Evolutionary conservation across 1,284 basidiomycete genomes (phyloP), one percentile per base, ranked within the genome.

Genomic region (Pseudozyma sp.): DNA sequence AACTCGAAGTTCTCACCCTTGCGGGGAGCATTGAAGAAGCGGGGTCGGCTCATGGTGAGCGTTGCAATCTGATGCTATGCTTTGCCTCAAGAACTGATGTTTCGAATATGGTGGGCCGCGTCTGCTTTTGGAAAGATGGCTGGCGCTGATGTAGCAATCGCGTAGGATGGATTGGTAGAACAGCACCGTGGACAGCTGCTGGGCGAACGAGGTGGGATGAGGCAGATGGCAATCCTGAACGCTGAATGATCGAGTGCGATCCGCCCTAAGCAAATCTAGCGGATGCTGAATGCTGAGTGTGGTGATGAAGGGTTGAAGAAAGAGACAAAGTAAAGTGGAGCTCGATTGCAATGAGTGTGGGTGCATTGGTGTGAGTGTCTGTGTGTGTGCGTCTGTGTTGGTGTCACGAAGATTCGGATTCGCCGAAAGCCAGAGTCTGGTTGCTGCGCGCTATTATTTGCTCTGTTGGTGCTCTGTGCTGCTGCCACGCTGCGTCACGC

Each of bases 1-100:
- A 83, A 56, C 63, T 83, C 82, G 58, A 78, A 82, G 70, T 78
- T 83, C 73, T 83, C 82, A 52, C 82, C 84, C 68, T 85, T 85
- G 53, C 83, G 80, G 42, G 81, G 82, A 60, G 83, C 82, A 21
- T 79, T 83, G 71, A 85, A 85, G 76, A 84, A 85, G 58, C 84
- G 77, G 38, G 84, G 84, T 18, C 83, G 71, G 38, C 75, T 77
- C 83, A 83, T 84, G 53, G 2, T 44, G 53, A 47, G 58, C 50
- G 57, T 59, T 38, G 49, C 25, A 6, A 34, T 38, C 16, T 3
- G 31, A 12, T 34, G 25, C 25, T 31, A 6, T 31, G 25, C 25
- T 31, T 31, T 31, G 25, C 25, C 3, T 31, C 25, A 31, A 31
- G 3, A 3, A 31, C 3, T 31, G 6, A 6, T 31, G 25, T 31